Percentiles rank a stretch among this genome's conserved stretches.
phyloP scores from a whole-genome alignment of 257 asterid genomes.

The Solanum sitiens region DNA sequence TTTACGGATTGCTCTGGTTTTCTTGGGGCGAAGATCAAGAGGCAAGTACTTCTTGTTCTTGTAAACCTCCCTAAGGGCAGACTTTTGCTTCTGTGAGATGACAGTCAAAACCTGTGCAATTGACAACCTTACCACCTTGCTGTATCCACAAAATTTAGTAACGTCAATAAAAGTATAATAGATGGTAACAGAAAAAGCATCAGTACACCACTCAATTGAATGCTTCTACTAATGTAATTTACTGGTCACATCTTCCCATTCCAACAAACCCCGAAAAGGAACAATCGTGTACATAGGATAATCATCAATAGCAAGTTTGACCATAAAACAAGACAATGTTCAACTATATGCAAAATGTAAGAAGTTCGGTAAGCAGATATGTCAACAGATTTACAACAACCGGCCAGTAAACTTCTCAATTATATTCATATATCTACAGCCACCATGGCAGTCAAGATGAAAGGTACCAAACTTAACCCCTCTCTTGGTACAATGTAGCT shows the following conservation, averaged over 20 bases:
- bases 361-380: neutral
- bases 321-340: neutral
- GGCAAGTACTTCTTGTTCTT: constrained; percentile 30
- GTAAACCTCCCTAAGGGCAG: constrained; percentile 24
- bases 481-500: neutral
- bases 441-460: neutral
- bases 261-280: too few relatives aligned
- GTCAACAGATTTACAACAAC: neutral
- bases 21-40: constrained; percentile 29
- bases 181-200: neutral
- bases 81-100: constrained; percentile 22
- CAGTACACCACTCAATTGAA: neutral
- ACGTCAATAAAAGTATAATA: neutral
- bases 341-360: neutral
- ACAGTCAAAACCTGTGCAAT: constrained; percentile 32
- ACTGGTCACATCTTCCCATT: neutral
- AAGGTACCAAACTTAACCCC: neutral
- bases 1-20: constrained; percentile 26
- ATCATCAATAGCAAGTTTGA: neutral
- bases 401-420: neutral
- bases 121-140: constrained; percentile 30
- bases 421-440: neutral
- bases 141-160: neutral
- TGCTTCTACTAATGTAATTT: neutral
- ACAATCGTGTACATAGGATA: neutral